phyloP scores from a whole-genome alignment of 352 stramenopile genomes.

The Phytophthora ohioensis region DNA sequence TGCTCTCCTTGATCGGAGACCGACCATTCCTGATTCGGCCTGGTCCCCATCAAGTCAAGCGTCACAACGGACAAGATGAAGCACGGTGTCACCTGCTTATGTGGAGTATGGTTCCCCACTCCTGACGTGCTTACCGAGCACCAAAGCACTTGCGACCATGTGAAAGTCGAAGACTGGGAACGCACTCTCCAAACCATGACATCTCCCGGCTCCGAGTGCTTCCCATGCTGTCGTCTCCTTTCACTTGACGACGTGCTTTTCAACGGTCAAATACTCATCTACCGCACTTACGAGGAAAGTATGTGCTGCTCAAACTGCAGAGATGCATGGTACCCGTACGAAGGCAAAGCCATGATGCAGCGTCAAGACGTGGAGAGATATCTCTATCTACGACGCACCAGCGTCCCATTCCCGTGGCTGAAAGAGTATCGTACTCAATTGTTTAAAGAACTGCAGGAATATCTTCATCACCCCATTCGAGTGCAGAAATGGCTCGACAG shows the following conservation, averaged over 20 bases:
- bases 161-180: constrained; percentile 32
- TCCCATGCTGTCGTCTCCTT: constrained; percentile 34
- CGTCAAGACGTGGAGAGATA: constrained; percentile 33
- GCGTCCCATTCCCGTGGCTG: constrained; percentile 27
- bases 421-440: constrained; percentile 30
- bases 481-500: constrained; percentile 33
- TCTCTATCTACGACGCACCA: constrained; percentile 31
- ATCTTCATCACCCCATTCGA: constrained; percentile 27
- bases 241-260: constrained; percentile 33
- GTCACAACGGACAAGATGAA: constrained; percentile 21
- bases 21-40: constrained; percentile 25
- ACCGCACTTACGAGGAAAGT: constrained; percentile 35
- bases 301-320: constrained; percentile 30
- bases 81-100: constrained; percentile 21
- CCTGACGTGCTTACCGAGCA: constrained; percentile 13
- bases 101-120: constrained; percentile 15
- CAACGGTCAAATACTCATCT: constrained; percentile 35
- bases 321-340: constrained; percentile 36
- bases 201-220: constrained; percentile 32
- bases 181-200: constrained; percentile 24
- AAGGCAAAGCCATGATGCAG: constrained; percentile 30
- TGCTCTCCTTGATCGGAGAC: constrained; percentile 6
- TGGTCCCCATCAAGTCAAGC: constrained; percentile 11
- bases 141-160: constrained; percentile 24
- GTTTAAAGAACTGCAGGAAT: constrained; percentile 35